Evolutionary conservation across 2,329 filamentous ascomycete genomes (phyloP).

Genomic region (Amauroascus verrucosus): DNA sequence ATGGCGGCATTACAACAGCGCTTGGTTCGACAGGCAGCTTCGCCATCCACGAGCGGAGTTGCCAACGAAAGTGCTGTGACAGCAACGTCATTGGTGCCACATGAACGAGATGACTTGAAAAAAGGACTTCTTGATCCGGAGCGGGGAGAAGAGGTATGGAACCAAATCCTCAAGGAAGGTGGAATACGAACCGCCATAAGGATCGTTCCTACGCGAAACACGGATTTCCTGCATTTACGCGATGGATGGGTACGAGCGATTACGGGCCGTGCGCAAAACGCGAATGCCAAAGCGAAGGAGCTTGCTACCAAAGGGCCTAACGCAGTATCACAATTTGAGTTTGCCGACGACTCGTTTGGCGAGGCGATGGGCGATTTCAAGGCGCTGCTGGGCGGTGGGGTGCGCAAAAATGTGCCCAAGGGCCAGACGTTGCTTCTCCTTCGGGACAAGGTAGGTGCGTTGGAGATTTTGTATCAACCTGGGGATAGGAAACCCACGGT

Average conservation of each 20-base stretch:
- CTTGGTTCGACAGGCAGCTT: slow-evolving; percentile 58
- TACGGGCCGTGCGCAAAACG: slow-evolving; percentile 56
- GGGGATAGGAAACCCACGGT: slow-evolving; percentile 40
- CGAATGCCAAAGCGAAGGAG: slow-evolving; percentile 40
- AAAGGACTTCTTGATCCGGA: slow-evolving; percentile 58
- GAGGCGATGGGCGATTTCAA: slow-evolving; percentile 67
- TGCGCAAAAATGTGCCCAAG: slow-evolving; percentile 60
- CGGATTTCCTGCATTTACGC: slow-evolving; percentile 83
- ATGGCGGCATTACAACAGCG: slow-evolving; percentile 69
- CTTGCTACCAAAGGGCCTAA: slow-evolving; percentile 33
- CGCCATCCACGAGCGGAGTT: slow-evolving; percentile 23
- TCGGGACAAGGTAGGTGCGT: slow-evolving; percentile 53
- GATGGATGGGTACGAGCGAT: slow-evolving; percentile 87
- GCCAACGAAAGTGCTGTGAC: slow-evolving; percentile 45
- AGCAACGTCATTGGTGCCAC: slow-evolving; percentile 72
- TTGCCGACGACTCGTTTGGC: slow-evolving; percentile 67
- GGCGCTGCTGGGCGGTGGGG: slow-evolving; percentile 64
- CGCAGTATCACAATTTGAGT: slow-evolving; percentile 39
- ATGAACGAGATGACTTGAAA: slow-evolving; percentile 66
- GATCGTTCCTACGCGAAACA: slow-evolving; percentile 83
- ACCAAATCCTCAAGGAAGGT: slow-evolving; percentile 54
- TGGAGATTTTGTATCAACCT: slow-evolving; percentile 57
- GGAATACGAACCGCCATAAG: slow-evolving; percentile 68
- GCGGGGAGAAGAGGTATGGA: slow-evolving; percentile 64
- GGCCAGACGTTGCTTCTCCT: slow-evolving; percentile 64